Evolutionary conservation across 805 yeast species (phyloP).

Genomic region (Saccharomycopsis malanga): DNA sequence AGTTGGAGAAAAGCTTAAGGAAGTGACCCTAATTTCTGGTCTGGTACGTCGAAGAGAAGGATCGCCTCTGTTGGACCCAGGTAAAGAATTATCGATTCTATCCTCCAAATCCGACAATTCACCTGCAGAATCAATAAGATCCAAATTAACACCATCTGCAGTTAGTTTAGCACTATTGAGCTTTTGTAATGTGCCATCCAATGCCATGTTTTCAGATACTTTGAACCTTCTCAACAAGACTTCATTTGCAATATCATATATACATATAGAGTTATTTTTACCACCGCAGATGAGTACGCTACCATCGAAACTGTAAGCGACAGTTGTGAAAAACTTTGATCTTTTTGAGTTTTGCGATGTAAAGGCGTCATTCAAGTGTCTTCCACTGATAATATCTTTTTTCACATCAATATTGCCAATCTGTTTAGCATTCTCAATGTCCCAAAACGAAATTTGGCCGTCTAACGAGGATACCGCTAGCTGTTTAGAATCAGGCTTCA

Average conservation of each 20-base stretch:
- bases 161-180: slow-evolving; percentile 79
- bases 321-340: slow-evolving; percentile 74
- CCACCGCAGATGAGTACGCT: slow-evolving; percentile 86
- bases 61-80: slow-evolving; percentile 81
- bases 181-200: slow-evolving; percentile 78
- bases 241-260: slow-evolving; percentile 84
- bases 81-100: slow-evolving; percentile 64
- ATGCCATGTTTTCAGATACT: slow-evolving; percentile 81
- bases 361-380: slow-evolving; percentile 77
- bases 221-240: slow-evolving; percentile 76
- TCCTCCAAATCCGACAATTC: slow-evolving; percentile 83
- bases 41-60: slow-evolving; percentile 65
- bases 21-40: slow-evolving; percentile 77
- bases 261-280: slow-evolving; percentile 81
- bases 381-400: slow-evolving; percentile 79
- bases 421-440: slow-evolving; percentile 75
- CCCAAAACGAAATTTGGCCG: slow-evolving; percentile 81
- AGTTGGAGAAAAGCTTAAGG: slow-evolving; percentile 81
- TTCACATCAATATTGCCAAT: slow-evolving; percentile 78
- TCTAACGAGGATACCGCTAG: slow-evolving; percentile 83
- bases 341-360: slow-evolving; percentile 73
- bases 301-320: slow-evolving; percentile 87
- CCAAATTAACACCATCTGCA: slow-evolving; percentile 65
- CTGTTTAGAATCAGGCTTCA: slow-evolving; percentile 91
- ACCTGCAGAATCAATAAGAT: slow-evolving; percentile 75